A percentile compares a stretch with the other conserved stretches of the same genome.
These are phyloP conservation scores for Rubroboletus pulcherrimus DNA, from an alignment of 768 basidiomycete genomes.

Conservation along the genomic window DNA sequence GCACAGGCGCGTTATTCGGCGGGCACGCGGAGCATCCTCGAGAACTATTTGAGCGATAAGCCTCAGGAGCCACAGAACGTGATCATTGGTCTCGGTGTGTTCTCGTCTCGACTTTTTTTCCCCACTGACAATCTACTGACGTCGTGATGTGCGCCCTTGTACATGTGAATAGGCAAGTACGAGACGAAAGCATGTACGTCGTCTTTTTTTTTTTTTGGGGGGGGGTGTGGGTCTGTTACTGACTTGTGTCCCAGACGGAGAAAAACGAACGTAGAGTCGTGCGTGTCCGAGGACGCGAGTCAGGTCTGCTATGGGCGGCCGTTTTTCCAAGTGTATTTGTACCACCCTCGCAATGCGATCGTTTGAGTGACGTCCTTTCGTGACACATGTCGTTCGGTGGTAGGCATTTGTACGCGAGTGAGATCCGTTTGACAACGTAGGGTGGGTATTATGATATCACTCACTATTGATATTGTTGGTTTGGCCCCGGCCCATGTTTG, in stretches of 20 bases:
- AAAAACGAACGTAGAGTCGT: neutral
- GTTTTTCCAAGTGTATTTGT: neutral
- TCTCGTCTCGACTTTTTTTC: slow-evolving; percentile 24
- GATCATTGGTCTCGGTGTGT: neutral
- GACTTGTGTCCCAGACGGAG: neutral
- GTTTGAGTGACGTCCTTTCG: neutral
- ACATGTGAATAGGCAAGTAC: slow-evolving; percentile 36
- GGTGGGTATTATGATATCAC: too few species aligned
- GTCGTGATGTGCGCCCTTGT: too few species aligned
- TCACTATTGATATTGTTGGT: too few species aligned
- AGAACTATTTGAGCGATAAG: slow-evolving; percentile 62
- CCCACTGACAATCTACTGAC: neutral
- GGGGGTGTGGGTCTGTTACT: neutral
- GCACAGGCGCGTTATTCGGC: slow-evolving; percentile 81
- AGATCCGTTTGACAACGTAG: neutral
- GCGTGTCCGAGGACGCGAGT: neutral
- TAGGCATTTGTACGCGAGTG: neutral
- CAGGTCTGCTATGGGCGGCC: neutral
- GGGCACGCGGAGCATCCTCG: slow-evolving; percentile 65
- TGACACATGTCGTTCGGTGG: neutral
- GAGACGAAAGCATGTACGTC: slow-evolving; percentile 19
- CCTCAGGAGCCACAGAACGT: slow-evolving; percentile 69
- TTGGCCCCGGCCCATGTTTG: too few species aligned
- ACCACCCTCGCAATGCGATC: neutral
- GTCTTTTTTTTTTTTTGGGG: neutral